Percentiles rank a stretch among this genome's conserved stretches.
Evolutionary conservation across 345 rosid species (phyloP).

Genomic region (Pelargonium nanum): DNA sequence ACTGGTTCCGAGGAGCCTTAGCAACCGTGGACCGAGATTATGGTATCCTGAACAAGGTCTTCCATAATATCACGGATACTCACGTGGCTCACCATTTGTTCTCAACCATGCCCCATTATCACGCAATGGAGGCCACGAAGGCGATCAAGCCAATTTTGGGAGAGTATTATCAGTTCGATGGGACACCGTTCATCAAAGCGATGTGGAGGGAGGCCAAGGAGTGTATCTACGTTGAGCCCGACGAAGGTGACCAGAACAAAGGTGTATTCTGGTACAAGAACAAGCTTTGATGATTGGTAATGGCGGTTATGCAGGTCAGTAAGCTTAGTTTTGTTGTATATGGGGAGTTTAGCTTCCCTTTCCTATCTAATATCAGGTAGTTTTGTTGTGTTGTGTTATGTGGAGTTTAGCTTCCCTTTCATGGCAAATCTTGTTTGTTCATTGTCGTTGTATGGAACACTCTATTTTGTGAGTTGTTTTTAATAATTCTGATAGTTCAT

Average conservation of each 20-base stretch:
- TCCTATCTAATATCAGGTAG: no score
- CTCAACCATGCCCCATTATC: conserved; percentile 84
- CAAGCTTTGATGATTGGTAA: conserved; percentile 27
- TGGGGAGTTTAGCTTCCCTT: neutral
- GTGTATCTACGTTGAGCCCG: conserved; percentile 57
- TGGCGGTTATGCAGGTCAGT: neutral
- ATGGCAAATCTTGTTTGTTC: no score
- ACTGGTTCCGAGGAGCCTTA: conserved; percentile 80
- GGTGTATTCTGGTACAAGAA: conserved; percentile 16
- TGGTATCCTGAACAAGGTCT: conserved; percentile 70
- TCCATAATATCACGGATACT: conserved; percentile 81
- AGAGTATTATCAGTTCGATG: conserved; percentile 70
- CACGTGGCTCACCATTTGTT: conserved; percentile 83
- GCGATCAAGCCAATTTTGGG: conserved; percentile 76
- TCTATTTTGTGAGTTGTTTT: no score
- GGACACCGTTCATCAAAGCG: conserved; percentile 54
- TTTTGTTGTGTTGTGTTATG: neutral
- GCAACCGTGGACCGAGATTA: conserved; percentile 82
- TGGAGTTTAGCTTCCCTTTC: no score
- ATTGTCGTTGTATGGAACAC: no score
- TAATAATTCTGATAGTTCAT: no score
- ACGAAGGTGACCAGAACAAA: conserved; percentile 1
- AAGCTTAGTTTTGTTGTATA: neutral
- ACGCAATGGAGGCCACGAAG: conserved; percentile 84
- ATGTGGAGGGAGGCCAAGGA: conserved; percentile 90